Evolutionary conservation across 495 filamentous ascomycete genomes (phyloP).

Genomic region (Acidiella bohemica): DNA sequence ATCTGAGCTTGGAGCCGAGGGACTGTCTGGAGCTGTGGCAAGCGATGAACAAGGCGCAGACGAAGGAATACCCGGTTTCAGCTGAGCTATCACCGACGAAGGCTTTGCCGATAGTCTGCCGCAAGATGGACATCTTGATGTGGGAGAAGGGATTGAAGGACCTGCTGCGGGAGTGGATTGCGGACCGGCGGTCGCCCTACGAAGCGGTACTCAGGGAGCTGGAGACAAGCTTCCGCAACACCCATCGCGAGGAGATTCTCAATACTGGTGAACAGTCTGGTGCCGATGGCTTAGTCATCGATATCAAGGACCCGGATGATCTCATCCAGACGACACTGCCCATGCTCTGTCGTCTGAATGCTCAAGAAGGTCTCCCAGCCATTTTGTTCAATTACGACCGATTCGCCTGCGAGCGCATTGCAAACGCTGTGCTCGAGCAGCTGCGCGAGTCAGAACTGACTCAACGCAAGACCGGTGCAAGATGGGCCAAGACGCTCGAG

Average conservation of each 20-base stretch:
- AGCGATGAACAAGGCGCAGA: constrained; percentile 42
- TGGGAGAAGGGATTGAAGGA: constrained; percentile 55
- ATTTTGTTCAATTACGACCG: constrained; percentile 70
- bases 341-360: constrained; percentile 46
- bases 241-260: constrained; percentile 1
- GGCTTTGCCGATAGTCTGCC: constrained; percentile 32
- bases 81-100: constrained; percentile 35
- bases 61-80: constrained; percentile 28
- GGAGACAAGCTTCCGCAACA: constrained; percentile 6
- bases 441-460: constrained; percentile 38
- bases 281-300: background rate
- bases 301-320: constrained; percentile 17
- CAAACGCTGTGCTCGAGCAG: constrained; percentile 33
- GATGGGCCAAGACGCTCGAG: constrained; percentile 45
- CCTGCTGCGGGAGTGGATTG: constrained; percentile 47
- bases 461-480: constrained; percentile 41
- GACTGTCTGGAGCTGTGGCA: constrained; percentile 56
- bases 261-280: background rate
- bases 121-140: constrained; percentile 46
- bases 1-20: constrained; percentile 53
- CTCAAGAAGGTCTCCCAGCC: constrained; percentile 52
- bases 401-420: constrained; percentile 44
- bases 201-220: constrained; percentile 37
- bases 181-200: constrained; percentile 46
- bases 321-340: constrained; percentile 41